Base-by-base conservation (phyloP, 140 eudicot genomes). In the Ambrosia hybrid region DNA sequence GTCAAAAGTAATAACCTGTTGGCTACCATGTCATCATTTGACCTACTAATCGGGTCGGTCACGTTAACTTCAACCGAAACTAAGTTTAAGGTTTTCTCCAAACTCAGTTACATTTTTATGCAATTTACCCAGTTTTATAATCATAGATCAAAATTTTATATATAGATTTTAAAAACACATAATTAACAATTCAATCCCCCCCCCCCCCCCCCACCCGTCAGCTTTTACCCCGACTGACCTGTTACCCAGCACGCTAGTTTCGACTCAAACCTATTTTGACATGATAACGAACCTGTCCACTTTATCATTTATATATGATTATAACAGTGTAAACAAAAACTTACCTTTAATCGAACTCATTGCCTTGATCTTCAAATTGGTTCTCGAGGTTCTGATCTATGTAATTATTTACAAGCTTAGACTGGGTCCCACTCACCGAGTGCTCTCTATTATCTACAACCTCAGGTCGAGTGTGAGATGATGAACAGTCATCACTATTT, bases 321-420 rank as follows among this genome's bases (percentile, higher is more conserved):
- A 37, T 2, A 51, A 63, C 10, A 63, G 10, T 6, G 6, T 2
- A 13, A 65, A 63, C 26, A 36, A 36, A 38, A 34, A 1, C 51
- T 78, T 85, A 85, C 89, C 88, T 83, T 81, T 39, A 86, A 73
- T 76, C 84, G 39, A 78, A 81, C 76, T 81, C 85, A 15, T 76
- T 85, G 38, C 78, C 81, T 58, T 82, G 79, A 72, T 79, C 88
- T 78, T 81, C 88, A 70, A 72, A 72, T n/a, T 65, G 86, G 77
- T 80, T 83, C 84, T 83, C 85, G 81, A 69, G 70, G 63, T 80
- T 76, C 79, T 72, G 74, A 65, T 76, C 83, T 70, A 75, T 63
- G 72, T 69, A 73, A 79, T 73, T 85, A 92, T 92, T 79, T 92
- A 92, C 98, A 86, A 79, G 72, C 81, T 79, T 80, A 43, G 71